Base-by-base conservation (phyloP, 106 monocot species). In the Vanilla planifolia region DNA sequence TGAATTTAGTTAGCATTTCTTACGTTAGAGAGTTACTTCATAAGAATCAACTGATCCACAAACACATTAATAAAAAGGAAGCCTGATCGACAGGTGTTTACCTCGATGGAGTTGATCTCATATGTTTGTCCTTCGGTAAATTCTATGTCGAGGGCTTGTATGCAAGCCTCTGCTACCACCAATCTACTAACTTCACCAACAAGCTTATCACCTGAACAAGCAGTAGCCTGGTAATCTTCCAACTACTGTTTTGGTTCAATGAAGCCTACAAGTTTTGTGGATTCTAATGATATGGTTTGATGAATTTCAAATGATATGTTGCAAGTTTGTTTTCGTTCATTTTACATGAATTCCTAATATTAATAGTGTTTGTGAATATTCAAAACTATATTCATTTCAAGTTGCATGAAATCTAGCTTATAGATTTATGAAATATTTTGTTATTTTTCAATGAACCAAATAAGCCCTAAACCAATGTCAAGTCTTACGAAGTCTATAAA, bases 151-250 rank as follows among this genome's bases (percentile, higher is more conserved):
- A 96, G 52, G 14, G 91, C 91, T 67, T 96, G 96, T 74, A 96
- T 87, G 70, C 90, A 96, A 30, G 96, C 96, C 82, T 96, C 96
- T 43, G 96, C 96, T 7, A 91, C 96, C 23, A 87, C 90, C 48
- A 91, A 84, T 69, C 96, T 90, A 74, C 96, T 96, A 22, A 72
- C 80, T 66, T 96, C 96, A 47, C 96, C 90, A 48, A 87, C 77
- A 70, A 96, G 83, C 48, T 91, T 79, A 65, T 96, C 96, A 27
- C 96, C 96, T 90, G 67, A 43, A 67, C 50, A 29, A 39, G 6
- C 28, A 59, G 62, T 30, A 37, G 41, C 7, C 0, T 39, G 25
- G 16, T 24, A 32, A 39, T n/a, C n/a, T n/a, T 8, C 0, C 51
- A 45, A 56, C 13, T 32, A n/a, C n/a, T n/a, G n/a, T n/a, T n/a